phyloP scores from a whole-genome alignment of 169 alveolate genomes.

The Plasmodium coatneyi region DNA sequence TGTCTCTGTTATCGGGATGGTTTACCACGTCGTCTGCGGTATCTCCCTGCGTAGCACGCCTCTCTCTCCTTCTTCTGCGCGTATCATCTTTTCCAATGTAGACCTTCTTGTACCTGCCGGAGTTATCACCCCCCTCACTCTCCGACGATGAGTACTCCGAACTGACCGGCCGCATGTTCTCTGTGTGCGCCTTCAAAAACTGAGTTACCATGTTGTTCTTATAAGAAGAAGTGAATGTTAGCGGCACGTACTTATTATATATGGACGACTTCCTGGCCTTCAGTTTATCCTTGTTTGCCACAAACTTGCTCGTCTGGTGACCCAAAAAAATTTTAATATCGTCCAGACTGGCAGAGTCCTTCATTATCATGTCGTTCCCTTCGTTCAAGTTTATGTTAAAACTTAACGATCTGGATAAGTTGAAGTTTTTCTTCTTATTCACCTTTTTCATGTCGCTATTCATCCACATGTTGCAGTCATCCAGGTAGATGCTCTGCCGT shows the following conservation, averaged over 20 bases:
- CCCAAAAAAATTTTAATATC: constrained; percentile 17
- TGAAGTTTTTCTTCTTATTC: constrained; percentile 7
- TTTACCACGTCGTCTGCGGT: neutral
- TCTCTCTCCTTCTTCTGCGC: neutral
- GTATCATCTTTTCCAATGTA: neutral
- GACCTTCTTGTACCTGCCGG: neutral
- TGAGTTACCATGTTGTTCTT: constrained; percentile 13
- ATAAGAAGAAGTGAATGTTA: constrained; percentile 47
- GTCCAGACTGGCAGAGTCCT: constrained; percentile 40
- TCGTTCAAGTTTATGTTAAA: constrained; percentile 16
- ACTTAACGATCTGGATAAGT: constrained; percentile 31
- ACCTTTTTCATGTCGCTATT: constrained; percentile 24
- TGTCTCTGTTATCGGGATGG: neutral
- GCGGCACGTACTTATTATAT: constrained; percentile 46
- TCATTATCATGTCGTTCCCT: constrained; percentile 21
- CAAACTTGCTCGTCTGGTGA: constrained; percentile 36
- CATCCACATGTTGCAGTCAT: constrained; percentile 68
- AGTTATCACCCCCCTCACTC: neutral
- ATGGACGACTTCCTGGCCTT: constrained; percentile 2
- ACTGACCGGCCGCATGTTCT: neutral
- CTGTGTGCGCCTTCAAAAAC: constrained; percentile 27
- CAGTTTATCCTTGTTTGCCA: constrained; percentile 17
- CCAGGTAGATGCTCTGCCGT: constrained; percentile 46
- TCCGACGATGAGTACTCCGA: constrained; percentile 7
- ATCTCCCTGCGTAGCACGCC: neutral